Evolutionary conservation across 75 land plant genomes (phyloP).

Genomic region (Ceratopteris richardii): DNA sequence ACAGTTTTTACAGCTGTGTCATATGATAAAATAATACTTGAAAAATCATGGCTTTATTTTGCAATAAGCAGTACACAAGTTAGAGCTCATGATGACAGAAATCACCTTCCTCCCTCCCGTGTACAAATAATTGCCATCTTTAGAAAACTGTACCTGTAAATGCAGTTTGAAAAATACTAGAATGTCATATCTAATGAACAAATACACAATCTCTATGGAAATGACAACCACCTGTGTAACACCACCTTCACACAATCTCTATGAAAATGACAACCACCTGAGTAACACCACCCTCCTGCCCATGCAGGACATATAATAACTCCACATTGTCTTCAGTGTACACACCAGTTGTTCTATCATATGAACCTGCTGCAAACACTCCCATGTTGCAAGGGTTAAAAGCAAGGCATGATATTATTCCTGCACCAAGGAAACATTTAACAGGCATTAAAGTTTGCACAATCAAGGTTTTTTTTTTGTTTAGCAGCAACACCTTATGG

Average conservation of each 20-base stretch:
- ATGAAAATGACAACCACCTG: constrained; percentile 42
- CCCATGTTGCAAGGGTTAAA: constrained; percentile 63
- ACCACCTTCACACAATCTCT: no score
- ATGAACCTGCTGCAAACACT: constrained; percentile 86
- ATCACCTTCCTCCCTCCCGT: constrained; percentile 93
- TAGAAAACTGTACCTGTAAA: constrained; percentile 82
- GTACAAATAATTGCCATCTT: constrained; percentile 91
- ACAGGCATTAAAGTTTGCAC: neutral
- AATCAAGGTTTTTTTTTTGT: no score
- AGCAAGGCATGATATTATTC: constrained; percentile 77
- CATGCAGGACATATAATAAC: constrained; percentile 83
- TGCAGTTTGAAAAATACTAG: neutral
- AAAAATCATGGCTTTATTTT: no score
- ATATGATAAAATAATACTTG: no score
- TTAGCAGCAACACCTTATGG: no score
- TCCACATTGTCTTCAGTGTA: constrained; percentile 81
- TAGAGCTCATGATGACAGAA: no score
- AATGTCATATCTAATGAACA: neutral
- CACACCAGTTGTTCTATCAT: constrained; percentile 68
- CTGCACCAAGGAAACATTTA: constrained; percentile 22
- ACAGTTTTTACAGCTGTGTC: no score
- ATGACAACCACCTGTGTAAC: constrained; percentile 73
- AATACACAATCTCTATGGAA: no score
- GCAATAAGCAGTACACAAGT: no score
- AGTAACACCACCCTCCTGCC: constrained; percentile 94